These are phyloP conservation scores for Epichloe sylvatica DNA, from an alignment of 2,329 filamentous ascomycete genomes.

Conservation along the genomic window DNA sequence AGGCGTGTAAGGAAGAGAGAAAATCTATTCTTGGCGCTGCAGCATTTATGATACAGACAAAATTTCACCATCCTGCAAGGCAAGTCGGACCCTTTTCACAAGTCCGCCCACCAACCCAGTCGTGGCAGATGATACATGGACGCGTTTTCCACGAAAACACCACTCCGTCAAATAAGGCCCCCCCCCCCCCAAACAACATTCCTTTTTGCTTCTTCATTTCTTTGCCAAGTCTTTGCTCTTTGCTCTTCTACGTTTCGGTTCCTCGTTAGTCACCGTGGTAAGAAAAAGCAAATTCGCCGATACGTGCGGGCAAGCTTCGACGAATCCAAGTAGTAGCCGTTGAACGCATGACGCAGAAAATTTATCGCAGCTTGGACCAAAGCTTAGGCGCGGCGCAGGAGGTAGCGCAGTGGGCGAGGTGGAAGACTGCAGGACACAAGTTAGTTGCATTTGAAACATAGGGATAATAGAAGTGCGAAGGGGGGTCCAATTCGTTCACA, in stretches of 20 bases:
- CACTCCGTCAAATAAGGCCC: neutral
- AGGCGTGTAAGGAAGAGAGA: neutral
- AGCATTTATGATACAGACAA: constrained; percentile 7
- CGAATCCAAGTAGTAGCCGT: neutral
- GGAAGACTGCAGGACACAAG: constrained; percentile 58
- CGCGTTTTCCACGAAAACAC: neutral
- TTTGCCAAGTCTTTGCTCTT: constrained; percentile 1
- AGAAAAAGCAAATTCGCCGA: neutral
- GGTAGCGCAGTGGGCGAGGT: constrained; percentile 89
- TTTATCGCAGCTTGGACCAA: constrained; percentile 83
- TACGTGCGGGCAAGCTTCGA: neutral
- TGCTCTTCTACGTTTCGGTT: constrained; percentile 1
- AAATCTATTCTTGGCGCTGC: constrained; percentile 4
- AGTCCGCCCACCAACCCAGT: constrained; percentile 4
- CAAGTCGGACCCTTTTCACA: neutral
- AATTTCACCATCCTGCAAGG: constrained; percentile 1
- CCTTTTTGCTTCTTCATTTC: neutral
- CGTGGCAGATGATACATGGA: constrained; percentile 7
- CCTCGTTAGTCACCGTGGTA: neutral
- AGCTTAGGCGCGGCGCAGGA: constrained; percentile 93
- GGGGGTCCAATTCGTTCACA: neutral
- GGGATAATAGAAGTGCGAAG: neutral
- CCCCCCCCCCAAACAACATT: neutral
- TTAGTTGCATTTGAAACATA: neutral
- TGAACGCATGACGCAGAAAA: neutral